A percentile compares a stretch with the other conserved stretches of the same genome.
Conservation (phyloP, 257 asterid species). For the Apocynum venetum region DNA sequence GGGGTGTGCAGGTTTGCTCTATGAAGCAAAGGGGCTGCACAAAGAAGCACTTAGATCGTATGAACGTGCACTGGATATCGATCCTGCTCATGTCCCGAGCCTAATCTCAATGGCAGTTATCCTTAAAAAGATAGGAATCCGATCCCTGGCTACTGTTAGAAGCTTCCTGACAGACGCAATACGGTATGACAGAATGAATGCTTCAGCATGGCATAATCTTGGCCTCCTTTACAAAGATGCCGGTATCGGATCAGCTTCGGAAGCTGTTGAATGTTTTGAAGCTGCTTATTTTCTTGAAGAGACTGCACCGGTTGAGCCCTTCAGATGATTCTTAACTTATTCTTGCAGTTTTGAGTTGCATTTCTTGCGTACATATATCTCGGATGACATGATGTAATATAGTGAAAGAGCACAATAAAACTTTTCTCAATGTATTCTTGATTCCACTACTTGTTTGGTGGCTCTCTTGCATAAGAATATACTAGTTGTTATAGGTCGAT, state of each 20-base stretch:
- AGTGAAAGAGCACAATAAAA: not conserved
- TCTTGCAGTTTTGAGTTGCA: not conserved
- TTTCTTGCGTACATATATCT: too few species aligned
- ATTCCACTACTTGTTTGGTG: not conserved
- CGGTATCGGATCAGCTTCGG: constrained; percentile 42
- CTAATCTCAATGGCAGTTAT: constrained; percentile 60
- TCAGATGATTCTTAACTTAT: constrained; percentile 37
- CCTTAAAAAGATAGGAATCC: constrained; percentile 43
- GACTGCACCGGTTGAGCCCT: constrained; percentile 78
- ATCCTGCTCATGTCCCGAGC: constrained; percentile 70
- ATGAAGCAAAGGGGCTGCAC: constrained; percentile 56
- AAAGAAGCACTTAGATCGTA: constrained; percentile 63
- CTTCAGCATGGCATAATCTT: constrained; percentile 73
- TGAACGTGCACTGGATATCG: constrained; percentile 50
- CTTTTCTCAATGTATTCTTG: too few species aligned
- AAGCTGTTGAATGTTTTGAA: constrained; percentile 82
- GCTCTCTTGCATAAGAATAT: not conserved
- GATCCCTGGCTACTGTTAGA: constrained; percentile 42
- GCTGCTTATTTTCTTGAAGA: constrained; percentile 69
- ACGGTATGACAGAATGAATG: constrained; percentile 57
- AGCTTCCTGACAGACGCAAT: constrained; percentile 77
- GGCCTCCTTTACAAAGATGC: constrained; percentile 65
- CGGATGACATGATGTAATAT: not conserved
- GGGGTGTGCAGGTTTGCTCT: constrained; percentile 59
- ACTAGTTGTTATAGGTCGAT: too few species aligned